Conservation (phyloP, 2,329 filamentous ascomycete species). For the Davidsoniella neocaledoniae region DNA sequence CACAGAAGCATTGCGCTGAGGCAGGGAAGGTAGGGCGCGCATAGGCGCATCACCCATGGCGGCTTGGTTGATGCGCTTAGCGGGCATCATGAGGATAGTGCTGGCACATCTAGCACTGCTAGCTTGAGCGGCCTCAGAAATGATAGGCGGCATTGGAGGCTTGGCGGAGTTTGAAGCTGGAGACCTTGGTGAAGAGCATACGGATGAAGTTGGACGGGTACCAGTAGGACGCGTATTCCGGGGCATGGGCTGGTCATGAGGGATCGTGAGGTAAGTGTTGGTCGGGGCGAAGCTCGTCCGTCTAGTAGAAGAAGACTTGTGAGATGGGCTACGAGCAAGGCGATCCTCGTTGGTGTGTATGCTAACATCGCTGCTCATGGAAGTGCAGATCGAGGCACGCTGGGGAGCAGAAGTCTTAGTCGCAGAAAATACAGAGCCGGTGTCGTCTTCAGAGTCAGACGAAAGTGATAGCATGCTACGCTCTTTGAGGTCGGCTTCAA, state of each 20-base stretch:
- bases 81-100: constrained; percentile 5
- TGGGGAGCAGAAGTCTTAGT: constrained; percentile 9
- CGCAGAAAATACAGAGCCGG: constrained; percentile 13
- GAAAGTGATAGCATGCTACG: constrained; percentile 40
- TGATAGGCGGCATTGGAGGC: constrained; percentile 4
- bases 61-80: constrained; percentile 1
- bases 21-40: constrained; percentile 8
- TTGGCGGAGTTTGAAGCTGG: constrained; percentile 1
- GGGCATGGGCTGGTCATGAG: constrained; percentile 14
- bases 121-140: background rate
- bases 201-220: constrained; percentile 11
- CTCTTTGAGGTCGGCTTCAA: constrained; percentile 34
- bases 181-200: constrained; percentile 17
- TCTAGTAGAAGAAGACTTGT: constrained; percentile 22
- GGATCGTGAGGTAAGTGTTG: constrained; percentile 28
- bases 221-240: constrained; percentile 13
- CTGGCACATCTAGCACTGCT: background rate
- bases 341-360: constrained; percentile 9
- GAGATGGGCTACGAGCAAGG: constrained; percentile 15
- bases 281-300: constrained; percentile 24
- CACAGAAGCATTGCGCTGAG: constrained; percentile 7
- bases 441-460: constrained; percentile 39
- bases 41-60: constrained; percentile 8
- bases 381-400: constrained; percentile 11
- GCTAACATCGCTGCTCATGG: constrained; percentile 9